phyloP scores from a whole-genome alignment of 1,284 basidiomycete species.

The Leccinum insolens region DNA sequence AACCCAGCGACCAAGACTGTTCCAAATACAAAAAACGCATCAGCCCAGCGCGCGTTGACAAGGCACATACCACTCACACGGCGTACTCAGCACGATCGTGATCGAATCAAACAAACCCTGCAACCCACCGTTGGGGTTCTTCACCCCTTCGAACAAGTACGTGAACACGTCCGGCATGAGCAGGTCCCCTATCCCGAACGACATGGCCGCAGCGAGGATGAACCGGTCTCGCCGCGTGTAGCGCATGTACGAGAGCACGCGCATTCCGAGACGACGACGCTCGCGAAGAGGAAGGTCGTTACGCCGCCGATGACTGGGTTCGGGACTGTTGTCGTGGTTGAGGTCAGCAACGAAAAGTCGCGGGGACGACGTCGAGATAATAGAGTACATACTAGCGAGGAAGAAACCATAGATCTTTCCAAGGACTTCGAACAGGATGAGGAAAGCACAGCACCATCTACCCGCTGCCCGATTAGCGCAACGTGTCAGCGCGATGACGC shows the following conservation, averaged over 20 bases:
- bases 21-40: background rate
- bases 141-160: constrained; percentile 69
- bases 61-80: constrained; percentile 56
- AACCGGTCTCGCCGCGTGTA: constrained; percentile 44
- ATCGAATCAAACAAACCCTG: constrained; percentile 78
- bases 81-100: constrained; percentile 76
- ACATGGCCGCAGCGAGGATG: constrained; percentile 70
- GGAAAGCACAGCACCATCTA: constrained; percentile 72
- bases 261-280: constrained; percentile 70
- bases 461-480: constrained; percentile 78
- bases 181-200: constrained; percentile 75
- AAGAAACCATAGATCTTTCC: constrained; percentile 83
- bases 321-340: constrained; percentile 40
- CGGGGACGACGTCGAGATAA: background rate
- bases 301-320: constrained; percentile 84
- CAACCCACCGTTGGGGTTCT: constrained; percentile 58
- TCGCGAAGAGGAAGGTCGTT: constrained; percentile 77
- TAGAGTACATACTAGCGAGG: constrained; percentile 49
- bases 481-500: constrained; percentile 77
- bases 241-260: constrained; percentile 66
- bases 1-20: constrained; percentile 69
- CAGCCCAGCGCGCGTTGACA: constrained; percentile 21
- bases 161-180: constrained; percentile 64
- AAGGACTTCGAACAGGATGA: constrained; percentile 73
- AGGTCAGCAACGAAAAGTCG: background rate